Evolutionary conservation across 352 stramenopile species (phyloP).

Genomic region (Thraustotheca clavata): DNA sequence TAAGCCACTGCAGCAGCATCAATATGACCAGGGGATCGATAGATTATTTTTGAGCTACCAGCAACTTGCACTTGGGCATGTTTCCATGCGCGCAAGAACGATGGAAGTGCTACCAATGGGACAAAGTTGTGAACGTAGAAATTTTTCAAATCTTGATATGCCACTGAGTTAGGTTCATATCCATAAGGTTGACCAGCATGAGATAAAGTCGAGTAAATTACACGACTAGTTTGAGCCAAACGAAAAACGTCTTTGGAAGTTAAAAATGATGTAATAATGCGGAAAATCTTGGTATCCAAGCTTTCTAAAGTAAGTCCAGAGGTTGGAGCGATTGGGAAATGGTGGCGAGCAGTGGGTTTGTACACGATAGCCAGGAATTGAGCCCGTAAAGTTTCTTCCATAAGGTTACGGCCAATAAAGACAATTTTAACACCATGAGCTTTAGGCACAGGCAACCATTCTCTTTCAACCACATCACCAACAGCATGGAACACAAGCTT

Average conservation of each 20-base stretch:
- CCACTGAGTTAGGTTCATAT: not conserved
- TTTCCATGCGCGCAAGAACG: slow-evolving; percentile 10
- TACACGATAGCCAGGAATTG: slow-evolving; percentile 23
- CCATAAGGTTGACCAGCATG: not conserved
- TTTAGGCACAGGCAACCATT: slow-evolving; percentile 8
- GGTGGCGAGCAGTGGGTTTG: not conserved
- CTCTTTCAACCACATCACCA: slow-evolving; percentile 24
- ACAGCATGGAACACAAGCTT: slow-evolving; percentile 33
- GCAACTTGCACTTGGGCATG: slow-evolving; percentile 1
- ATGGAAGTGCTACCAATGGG: not conserved
- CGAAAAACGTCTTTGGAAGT: not conserved
- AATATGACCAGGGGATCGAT: slow-evolving; percentile 20
- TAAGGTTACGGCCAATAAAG: slow-evolving; percentile 28
- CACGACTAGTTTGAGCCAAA: not conserved
- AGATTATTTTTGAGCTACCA: slow-evolving; percentile 1
- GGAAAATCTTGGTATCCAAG: not conserved
- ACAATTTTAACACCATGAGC: slow-evolving; percentile 26
- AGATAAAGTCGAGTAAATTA: not conserved
- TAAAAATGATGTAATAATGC: not conserved
- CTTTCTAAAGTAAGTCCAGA: not conserved
- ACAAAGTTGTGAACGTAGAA: slow-evolving; percentile 5
- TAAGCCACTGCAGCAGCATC: slow-evolving; percentile 26
- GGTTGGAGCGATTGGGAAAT: not conserved
- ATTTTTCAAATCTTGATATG: not conserved
- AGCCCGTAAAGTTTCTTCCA: slow-evolving; percentile 8